Base-by-base conservation (phyloP, 768 basidiomycete species). In the Amanita jacksonii region DNA sequence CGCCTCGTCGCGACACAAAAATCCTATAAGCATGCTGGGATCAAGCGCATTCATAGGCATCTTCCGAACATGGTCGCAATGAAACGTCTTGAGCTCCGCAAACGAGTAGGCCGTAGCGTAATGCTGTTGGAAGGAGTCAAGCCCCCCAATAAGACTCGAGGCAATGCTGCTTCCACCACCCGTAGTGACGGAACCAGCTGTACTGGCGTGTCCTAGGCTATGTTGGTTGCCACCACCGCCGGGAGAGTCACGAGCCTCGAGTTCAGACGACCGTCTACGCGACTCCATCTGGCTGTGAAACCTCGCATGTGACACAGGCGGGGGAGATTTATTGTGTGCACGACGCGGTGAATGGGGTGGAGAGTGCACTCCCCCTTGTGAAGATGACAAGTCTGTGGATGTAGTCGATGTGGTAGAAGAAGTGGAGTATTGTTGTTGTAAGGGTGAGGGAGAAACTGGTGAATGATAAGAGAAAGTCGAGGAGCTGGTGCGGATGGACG, bases 1-100 rank as follows among this genome's bases (percentile, higher is more conserved):
- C 13, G 57, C 67, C 62, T 89, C 84, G 55, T 87, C 79, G 53
- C 75, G 76, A 58, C 84, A 82, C 51, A 97, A 57, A 58, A 99
- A 98, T 8, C 93, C 93, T 47, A 98, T 74, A 5, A 99, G 67
- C 96, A 99, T 97, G 53, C 91, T 96, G 18, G 94, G 96, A 60
- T 98, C 96, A 43, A 99, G 66, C 22, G 84, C 85, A 31, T 79
- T 77, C 27, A 98, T 62, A 0, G 84, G 84, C 87, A 98, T 94
- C 76, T 94, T 97, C 57, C 90, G 73, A 30, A 98, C 84, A 13
- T 84, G 79, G n/a, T 99, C 96, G 59, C 91, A 92, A 62, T 98
- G 96, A 68, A 92, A 99, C 9, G 88, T 94, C 54, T 76, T 76
- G 25, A 97, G 65, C 56, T 93, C 88, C 4, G 69, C 49, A 2